phyloP scores from a whole-genome alignment of 257 asterid genomes.

The Fraxinus quadrangulata region DNA sequence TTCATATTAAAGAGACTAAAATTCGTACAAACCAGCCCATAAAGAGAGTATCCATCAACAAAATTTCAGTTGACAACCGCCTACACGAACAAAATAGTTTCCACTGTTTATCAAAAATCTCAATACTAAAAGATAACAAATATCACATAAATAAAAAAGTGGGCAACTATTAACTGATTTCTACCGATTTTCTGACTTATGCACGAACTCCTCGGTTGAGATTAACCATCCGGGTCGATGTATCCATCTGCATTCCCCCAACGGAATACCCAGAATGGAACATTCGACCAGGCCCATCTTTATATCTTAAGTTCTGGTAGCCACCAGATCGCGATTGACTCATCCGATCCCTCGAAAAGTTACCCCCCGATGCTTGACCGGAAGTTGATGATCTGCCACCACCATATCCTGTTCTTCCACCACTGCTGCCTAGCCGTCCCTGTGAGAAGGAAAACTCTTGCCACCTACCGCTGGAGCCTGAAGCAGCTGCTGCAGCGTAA shows the following conservation, averaged over 20 bases:
- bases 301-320: conserved; percentile 39
- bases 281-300: conserved; percentile 48
- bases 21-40: neutral
- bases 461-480: conserved; percentile 67
- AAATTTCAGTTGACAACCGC: neutral
- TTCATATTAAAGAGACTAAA: too few relatives aligned
- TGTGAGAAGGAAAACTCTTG: conserved; percentile 74
- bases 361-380: conserved; percentile 33
- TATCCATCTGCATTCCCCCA: conserved; percentile 64
- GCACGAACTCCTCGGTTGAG: conserved; percentile 72
- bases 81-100: neutral
- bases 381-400: conserved; percentile 45
- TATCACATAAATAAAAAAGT: neutral
- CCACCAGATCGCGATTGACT: conserved; percentile 49
- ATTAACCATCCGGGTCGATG: conserved; percentile 74
- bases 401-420: conserved; percentile 57
- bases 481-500: conserved; percentile 56
- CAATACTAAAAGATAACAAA: too few relatives aligned
- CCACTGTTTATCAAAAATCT: neutral
- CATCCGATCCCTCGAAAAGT: conserved; percentile 50
- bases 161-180: neutral
- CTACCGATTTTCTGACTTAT: conserved; percentile 11
- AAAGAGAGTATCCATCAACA: neutral
- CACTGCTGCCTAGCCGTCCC: conserved; percentile 67
- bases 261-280: conserved; percentile 50